These are phyloP conservation scores for Komagataella kurtzmanii DNA, from an alignment of 805 yeast species.

Conservation along the genomic window DNA sequence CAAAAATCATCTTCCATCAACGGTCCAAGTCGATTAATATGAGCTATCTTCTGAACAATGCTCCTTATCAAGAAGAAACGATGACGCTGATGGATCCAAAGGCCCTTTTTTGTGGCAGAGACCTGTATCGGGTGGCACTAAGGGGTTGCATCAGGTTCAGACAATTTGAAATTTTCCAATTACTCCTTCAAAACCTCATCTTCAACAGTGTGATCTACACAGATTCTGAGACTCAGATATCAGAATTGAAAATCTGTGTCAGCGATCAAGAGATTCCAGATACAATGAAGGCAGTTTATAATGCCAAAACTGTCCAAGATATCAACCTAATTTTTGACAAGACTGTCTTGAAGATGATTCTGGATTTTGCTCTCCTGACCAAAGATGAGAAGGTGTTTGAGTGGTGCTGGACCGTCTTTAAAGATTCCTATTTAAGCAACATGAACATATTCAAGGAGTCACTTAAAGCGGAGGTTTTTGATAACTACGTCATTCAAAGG, in stretches of 20 bases:
- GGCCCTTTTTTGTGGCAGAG: neutral
- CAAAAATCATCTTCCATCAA: neutral
- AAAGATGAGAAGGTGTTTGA: neutral
- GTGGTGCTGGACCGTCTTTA: neutral
- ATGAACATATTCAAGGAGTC: neutral
- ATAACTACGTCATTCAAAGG: neutral
- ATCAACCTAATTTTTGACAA: neutral
- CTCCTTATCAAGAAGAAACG: neutral
- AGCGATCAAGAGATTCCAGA: neutral
- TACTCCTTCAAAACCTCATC: neutral
- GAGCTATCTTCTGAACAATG: neutral
- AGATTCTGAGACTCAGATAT: neutral
- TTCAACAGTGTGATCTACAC: constrained; percentile 1
- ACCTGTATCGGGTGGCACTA: neutral
- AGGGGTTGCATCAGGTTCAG: constrained; percentile 1
- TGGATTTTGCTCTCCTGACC: neutral
- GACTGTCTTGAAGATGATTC: neutral
- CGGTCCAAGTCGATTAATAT: neutral
- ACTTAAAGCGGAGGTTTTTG: neutral
- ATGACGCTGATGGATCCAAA: neutral
- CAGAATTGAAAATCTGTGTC: neutral
- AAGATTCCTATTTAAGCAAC: neutral
- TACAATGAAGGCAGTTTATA: neutral
- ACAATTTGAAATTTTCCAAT: neutral
- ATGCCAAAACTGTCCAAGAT: neutral